Base-by-base conservation (phyloP, 352 stramenopile genomes). In the Thraustochytrium sp. region DNA sequence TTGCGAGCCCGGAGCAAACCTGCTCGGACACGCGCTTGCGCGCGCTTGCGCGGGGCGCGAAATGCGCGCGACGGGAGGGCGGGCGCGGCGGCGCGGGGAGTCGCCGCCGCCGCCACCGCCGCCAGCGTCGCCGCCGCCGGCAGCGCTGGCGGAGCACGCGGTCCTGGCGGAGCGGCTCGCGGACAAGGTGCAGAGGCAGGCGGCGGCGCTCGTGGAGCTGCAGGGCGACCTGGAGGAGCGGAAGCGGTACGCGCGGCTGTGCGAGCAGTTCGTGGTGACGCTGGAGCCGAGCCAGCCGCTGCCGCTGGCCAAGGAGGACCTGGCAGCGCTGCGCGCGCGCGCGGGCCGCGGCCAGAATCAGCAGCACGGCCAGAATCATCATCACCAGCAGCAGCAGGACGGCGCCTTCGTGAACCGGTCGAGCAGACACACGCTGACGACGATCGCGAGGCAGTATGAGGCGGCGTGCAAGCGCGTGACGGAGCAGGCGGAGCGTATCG, bases 181-280 rank as follows among this genome's bases (percentile, higher is more conserved):
- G 23, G 26, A 31, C 48, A 80, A 80, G 51, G 40, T 80, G 11
- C 68, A 51, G 13, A 61, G 9, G 1, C 68, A 80, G 68, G 68
- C 68, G 51, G 31, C 18, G 8, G 21, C 11, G 42, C 48, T 80
- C 36, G 31, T 51, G 31, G 44, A 63, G 23, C 51, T 80, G 44
- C 68, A 80, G 68, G 34, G 31, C 36, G 68, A 80, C 44, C 36
- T 80, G 23, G 68, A 80, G 31, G 68, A 80, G 29, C 68, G 68
- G 36, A 46, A 34, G 21, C 3, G 5, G 68, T 80, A 80, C 31
- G 68, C 46, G 9, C 42, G 42, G 13, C 68, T 61, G n/a, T 80
- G 68, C 51, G 68, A 80, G 51, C 68, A 80, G 44, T 80, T 80
- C 46, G 68, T 80, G 46, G 44, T 80, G 23, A 40, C 68, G 9